Percentiles rank a stretch among this genome's conserved stretches.
phyloP scores from a whole-genome alignment of 805 yeast species.

The Nakazawaea wyomingensis region DNA sequence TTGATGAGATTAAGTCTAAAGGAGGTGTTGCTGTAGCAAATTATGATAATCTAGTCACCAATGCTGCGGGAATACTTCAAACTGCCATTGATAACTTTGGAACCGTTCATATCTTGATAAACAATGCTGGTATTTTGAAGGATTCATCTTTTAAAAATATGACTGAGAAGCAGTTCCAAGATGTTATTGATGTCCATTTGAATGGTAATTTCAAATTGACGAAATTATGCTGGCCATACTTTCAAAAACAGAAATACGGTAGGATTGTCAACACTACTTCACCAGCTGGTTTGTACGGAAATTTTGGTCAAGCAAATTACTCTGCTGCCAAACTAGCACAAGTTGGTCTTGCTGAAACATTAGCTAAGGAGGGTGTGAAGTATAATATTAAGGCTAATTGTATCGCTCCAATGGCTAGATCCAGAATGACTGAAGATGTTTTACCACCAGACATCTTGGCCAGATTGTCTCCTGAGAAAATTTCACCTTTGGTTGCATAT shows the following conservation, averaged over 20 bases:
- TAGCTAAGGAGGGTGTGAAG: constrained; percentile 89
- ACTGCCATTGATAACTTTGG: constrained; percentile 87
- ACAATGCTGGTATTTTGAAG: constrained; percentile 93
- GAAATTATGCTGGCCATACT: constrained; percentile 87
- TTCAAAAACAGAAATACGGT: constrained; percentile 81
- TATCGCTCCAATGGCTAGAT: constrained; percentile 92
- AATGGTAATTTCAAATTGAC: constrained; percentile 85
- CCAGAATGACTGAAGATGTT: constrained; percentile 91
- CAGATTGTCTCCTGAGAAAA: constrained; percentile 76
- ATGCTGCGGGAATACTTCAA: constrained; percentile 79
- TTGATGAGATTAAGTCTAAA: constrained; percentile 65
- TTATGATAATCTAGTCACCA: constrained; percentile 79
- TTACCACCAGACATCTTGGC: constrained; percentile 82
- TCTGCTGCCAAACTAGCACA: constrained; percentile 89
- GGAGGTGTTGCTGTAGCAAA: constrained; percentile 93
- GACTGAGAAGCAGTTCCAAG: constrained; percentile 72
- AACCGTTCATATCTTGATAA: constrained; percentile 79
- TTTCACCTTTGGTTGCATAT: constrained; percentile 86
- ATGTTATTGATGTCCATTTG: constrained; percentile 82
- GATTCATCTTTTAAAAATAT: constrained; percentile 85
- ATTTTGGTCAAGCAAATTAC: constrained; percentile 95
- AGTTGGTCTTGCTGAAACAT: constrained; percentile 88
- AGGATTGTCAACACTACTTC: constrained; percentile 91
- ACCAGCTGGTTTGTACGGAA: constrained; percentile 95
- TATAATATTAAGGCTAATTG: constrained; percentile 80